These are phyloP conservation scores for Rutstroemia sp. DNA, from an alignment of 2,329 filamentous ascomycete species.

Conservation along the genomic window DNA sequence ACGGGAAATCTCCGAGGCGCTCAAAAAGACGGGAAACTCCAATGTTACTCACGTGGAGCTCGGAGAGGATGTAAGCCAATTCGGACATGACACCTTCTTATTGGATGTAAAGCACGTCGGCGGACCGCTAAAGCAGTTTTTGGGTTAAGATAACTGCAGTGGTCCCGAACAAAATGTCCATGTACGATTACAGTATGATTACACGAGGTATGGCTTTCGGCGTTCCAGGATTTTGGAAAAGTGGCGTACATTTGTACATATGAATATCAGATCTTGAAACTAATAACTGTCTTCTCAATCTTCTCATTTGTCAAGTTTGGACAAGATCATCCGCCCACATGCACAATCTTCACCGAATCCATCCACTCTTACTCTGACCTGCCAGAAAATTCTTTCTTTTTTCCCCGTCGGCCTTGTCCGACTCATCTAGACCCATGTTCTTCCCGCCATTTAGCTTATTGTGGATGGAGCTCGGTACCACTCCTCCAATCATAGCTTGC, in stretches of 20 bases:
- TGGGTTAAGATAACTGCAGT: conserved; percentile 37
- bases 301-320: neutral
- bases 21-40: conserved; percentile 69
- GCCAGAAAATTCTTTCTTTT: neutral
- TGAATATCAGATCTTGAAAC: neutral
- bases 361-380: neutral
- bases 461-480: neutral
- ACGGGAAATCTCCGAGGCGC: conserved; percentile 79
- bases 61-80: conserved; percentile 87
- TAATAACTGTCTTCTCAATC: neutral
- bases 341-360: neutral
- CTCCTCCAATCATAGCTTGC: neutral
- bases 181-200: conserved; percentile 1
- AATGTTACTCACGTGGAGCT: conserved; percentile 83
- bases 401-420: conserved; percentile 6
- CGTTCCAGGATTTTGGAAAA: conserved; percentile 5
- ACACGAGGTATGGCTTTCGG: conserved; percentile 2
- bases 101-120: conserved; percentile 89
- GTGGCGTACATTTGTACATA: neutral
- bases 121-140: conserved; percentile 70
- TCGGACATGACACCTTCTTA: conserved; percentile 94
- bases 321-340: neutral
- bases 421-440: conserved; percentile 1
- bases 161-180: neutral
- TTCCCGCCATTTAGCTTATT: neutral